Base-by-base conservation (phyloP, 352 stramenopile genomes). In the Globisporangium okanoganense region DNA sequence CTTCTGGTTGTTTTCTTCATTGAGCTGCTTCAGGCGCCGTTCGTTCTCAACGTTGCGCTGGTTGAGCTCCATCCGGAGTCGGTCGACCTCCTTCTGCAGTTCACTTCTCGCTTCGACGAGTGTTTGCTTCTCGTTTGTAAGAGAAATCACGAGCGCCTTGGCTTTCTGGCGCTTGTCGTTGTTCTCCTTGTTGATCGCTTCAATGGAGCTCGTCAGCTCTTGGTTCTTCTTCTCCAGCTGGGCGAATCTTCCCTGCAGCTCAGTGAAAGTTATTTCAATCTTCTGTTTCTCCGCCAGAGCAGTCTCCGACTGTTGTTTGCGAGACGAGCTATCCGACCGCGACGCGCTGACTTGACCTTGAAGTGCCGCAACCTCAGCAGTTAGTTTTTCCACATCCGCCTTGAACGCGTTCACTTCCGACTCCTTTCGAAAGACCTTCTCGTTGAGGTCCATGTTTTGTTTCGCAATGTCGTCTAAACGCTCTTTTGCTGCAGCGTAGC, bases 1-100 rank as follows among this genome's bases (percentile, higher is more conserved):
- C 27, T 78, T 80, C 25, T 85, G 77, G 49, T 71, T 79, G 41
- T 64, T 82, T 35, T 90, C 76, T 10, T 90, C 77, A 2, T 78
- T 70, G 53, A 88, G 60, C 54, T 87, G 69, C 61, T 87, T 87
- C 25, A 87, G 41, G 7, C 79, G 77, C 22, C 79, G 66, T 1
- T 90, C 81, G 25, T 84, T 88, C 36, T 90, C 81, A 20, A 87
- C 77, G 67, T 90, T 88, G 43, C 78, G 79, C 47, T 88, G 78
- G 52, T 90, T 90, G 18, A 90, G 68, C 56, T 90, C 81, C 78
- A 87, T 90, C 20, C 81, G 75, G 22, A 90, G 38, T n/a, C 81
- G 73, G 43, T 90, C 79, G 2, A 90, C 78, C 44, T 90, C 81
- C 41, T 80, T 85, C 47, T 87, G 78, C 2, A 88, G 64, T 12